These are phyloP conservation scores for Aspergillus asperescens DNA, from an alignment of 495 filamentous ascomycete genomes.

Conservation along the genomic window DNA sequence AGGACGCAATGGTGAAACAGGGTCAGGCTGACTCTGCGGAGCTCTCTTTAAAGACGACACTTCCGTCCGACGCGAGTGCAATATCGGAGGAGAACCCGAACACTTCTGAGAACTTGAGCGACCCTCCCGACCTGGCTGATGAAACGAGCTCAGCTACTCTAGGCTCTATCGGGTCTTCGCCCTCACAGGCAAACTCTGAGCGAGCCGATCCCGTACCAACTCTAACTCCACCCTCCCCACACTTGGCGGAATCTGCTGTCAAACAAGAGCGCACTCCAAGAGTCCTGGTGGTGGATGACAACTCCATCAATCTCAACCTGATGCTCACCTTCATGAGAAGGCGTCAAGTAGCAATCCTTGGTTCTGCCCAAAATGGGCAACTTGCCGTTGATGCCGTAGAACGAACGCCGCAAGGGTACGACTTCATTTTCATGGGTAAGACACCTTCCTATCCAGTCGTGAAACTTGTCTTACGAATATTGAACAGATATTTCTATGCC, in stretches of 20 bases:
- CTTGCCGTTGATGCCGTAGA: slow-evolving; percentile 49
- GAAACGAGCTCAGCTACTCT: slow-evolving; percentile 5
- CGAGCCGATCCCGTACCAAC: slow-evolving; percentile 4
- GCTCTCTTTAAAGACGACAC: background rate
- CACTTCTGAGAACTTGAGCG: slow-evolving; percentile 2
- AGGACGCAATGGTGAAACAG: slow-evolving; percentile 12
- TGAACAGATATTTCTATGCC: slow-evolving; percentile 67
- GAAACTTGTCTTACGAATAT: background rate
- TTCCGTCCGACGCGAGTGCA: background rate
- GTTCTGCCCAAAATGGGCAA: slow-evolving; percentile 49
- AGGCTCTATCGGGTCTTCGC: slow-evolving; percentile 8
- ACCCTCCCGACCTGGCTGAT: slow-evolving; percentile 12
- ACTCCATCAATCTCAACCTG: slow-evolving; percentile 68
- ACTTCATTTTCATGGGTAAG: slow-evolving; percentile 55
- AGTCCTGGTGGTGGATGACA: slow-evolving; percentile 69
- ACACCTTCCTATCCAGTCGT: background rate
- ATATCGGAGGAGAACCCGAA: background rate
- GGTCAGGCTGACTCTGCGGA: slow-evolving; percentile 13
- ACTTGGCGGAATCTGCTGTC: slow-evolving; percentile 7
- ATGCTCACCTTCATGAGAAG: slow-evolving; percentile 58
- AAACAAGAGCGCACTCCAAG: slow-evolving; percentile 11
- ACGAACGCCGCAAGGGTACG: slow-evolving; percentile 36
- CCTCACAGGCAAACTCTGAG: slow-evolving; percentile 10
- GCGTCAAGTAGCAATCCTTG: slow-evolving; percentile 34
- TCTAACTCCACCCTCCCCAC: slow-evolving; percentile 3